Base-by-base conservation (phyloP, 2,329 filamentous ascomycete genomes). In the Dothidotthia symphoricarpi region DNA sequence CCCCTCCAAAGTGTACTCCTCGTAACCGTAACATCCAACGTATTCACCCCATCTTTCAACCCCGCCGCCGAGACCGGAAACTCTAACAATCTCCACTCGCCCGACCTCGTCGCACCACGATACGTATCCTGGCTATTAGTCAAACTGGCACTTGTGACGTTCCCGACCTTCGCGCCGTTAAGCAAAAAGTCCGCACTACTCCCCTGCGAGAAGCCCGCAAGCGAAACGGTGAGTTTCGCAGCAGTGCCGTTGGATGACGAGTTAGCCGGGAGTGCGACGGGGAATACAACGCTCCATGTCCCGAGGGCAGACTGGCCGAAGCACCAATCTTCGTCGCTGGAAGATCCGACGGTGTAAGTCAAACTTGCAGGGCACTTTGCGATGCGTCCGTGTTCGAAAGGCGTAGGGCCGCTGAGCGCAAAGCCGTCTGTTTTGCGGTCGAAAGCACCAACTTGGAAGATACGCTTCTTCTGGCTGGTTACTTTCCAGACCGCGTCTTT, bases 401-500 rank as follows among this genome's bases (percentile, higher is more conserved):
- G 69, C 6, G 66, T 59, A 2, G 70, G 70, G 7, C 70, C 70
- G 27, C 68, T 61, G 31, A 60, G 51, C 2, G 53, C 57, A 45
- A 76, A 76, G 4, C 71, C 72, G 5, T 68, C 52, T 4, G 67
- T 64, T 28, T 67, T 71, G 35, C 72, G 71, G 45, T 77, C 73
- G 13, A 76, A 69, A 13, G 65, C 67, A 16, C 74, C 74, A 22
- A 77, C 62, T 40, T 73, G 74, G 61, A 75, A 77, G 30, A 77
- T 68, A 25, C 60, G 61, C 26, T 65, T 67, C 14, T 63, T 61
- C 0, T 43, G 33, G 13, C 54, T 40, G 0, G 69, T 66, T 2
- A 71, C 57, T 0, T 47, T 49, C 75, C 74, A 77, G 2, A 41
- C 57, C 3, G 75, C 45, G 1, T 53, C 56, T 2, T 68, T 66